Evolutionary conservation across 164 flowering plant species (phyloP).

Genomic region (Pachysandra terminalis): DNA sequence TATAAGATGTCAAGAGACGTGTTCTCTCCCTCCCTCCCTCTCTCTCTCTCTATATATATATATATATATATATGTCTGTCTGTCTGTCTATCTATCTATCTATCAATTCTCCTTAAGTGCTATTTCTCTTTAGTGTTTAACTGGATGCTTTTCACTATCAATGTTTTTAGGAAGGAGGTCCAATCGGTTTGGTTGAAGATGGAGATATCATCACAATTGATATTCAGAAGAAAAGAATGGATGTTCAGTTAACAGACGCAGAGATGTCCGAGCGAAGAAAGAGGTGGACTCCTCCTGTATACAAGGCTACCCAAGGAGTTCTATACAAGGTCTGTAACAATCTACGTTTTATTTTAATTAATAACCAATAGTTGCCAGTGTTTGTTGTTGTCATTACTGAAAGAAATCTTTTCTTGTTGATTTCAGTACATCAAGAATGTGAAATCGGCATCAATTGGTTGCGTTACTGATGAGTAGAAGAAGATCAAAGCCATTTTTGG

Average conservation of each 20-base stretch:
- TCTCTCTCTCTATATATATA: too few species aligned
- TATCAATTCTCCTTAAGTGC: too few species aligned
- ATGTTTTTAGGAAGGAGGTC: constrained; percentile 84
- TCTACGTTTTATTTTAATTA: not conserved
- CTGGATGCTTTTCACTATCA: too few species aligned
- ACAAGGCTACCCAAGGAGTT: constrained; percentile 68
- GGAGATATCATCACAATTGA: constrained; percentile 83
- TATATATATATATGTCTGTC: too few species aligned
- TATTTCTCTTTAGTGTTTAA: too few species aligned
- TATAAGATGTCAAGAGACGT: too few species aligned
- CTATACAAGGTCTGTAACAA: constrained; percentile 62
- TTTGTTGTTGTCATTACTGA: not conserved
- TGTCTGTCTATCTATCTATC: too few species aligned
- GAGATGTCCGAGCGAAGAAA: constrained; percentile 72
- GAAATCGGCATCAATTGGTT: constrained; percentile 81
- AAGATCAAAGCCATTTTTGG: not conserved
- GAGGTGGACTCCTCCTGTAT: constrained; percentile 64
- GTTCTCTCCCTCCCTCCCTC: too few species aligned
- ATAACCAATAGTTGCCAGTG: not conserved
- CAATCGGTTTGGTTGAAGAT: constrained; percentile 73
- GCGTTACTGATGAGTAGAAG: constrained; percentile 88
- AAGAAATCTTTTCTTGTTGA: not conserved
- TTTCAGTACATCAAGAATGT: constrained; percentile 87
- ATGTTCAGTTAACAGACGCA: constrained; percentile 55
- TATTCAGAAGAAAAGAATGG: constrained; percentile 61